Base-by-base conservation (phyloP, 495 filamentous ascomycete species). In the Neurospora sp. region DNA sequence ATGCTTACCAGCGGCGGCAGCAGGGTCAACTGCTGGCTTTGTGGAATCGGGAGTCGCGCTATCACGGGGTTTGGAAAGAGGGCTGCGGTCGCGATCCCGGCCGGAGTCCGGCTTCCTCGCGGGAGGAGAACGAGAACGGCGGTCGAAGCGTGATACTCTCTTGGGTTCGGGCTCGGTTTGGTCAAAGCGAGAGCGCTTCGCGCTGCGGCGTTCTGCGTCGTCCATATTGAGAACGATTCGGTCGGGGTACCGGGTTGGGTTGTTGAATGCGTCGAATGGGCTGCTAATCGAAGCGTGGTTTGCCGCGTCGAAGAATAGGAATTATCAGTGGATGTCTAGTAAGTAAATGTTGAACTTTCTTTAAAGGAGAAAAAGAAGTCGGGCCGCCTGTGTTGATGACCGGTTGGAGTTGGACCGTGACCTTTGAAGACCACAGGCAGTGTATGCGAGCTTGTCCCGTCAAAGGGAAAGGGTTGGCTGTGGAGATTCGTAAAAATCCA, bases 151-250 rank as follows among this genome's bases (percentile, higher is more conserved):
- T 39, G 92, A 93, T 35, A 81, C 77, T 20, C 91, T 89, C 74
- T 89, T 89, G 39, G 89, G 89, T 76, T 94, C 92, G 7, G 92
- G 90, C 77, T 93, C 93, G 48, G 88, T 94, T 80, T 95, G 91
- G 79, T 97, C 94, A 80, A 97, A 97, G 77, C 94, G 93, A 69
- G 94, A 97, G 69, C 94, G 91, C 86, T 96, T 96, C 12, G 87
- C 83, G 74, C 83, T 84, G 72, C 92, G 91, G 79, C 89, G 87
- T 76, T 93, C 91, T 59, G 93, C 88, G 77, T 96, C 94, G 73
- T 91, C 89, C 93, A 96, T 97, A 18, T 72, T 76, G 59, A 70
- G 27, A 66, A 16, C 12, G 7, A 37, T 35, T 66, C 6, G 27
- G 54, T 35, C 54, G 54, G 54, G 27, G 54, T 35, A 18, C 12